Conservation (phyloP, 306 rosid species). For the Begonia fuchsioides region DNA sequence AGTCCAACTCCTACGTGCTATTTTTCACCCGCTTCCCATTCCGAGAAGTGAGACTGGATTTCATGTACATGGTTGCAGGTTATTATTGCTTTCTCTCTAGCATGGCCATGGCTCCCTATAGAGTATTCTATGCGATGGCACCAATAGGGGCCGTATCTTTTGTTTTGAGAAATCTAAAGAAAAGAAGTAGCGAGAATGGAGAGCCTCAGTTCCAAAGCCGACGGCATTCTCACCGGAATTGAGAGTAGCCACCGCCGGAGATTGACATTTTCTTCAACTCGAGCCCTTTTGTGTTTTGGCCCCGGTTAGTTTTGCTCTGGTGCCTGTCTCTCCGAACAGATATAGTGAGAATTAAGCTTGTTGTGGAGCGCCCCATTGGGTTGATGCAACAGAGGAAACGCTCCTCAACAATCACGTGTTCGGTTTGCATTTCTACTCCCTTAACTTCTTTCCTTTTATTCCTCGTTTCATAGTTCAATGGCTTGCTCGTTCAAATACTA, state of each 20-base stretch:
- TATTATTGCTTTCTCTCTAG: constrained; percentile 57
- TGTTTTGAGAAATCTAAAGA: constrained; percentile 34
- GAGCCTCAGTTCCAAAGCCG: constrained; percentile 38
- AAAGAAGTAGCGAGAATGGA: constrained; percentile 31
- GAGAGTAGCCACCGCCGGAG: constrained; percentile 4
- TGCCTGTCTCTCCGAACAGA: too few species aligned
- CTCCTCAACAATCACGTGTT: too few species aligned
- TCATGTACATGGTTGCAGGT: constrained; percentile 62
- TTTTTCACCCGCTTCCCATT: constrained; percentile 31
- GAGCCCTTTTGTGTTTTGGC: too few species aligned
- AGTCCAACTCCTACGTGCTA: constrained; percentile 43
- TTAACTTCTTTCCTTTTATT: too few species aligned
- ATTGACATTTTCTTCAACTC: too few species aligned
- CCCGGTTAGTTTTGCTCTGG: too few species aligned
- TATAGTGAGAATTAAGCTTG: too few species aligned
- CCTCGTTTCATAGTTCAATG: too few species aligned
- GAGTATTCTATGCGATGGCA: constrained; percentile 56
- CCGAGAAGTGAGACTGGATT: constrained; percentile 36
- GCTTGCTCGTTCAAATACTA: too few species aligned
- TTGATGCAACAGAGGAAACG: too few species aligned
- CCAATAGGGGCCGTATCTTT: constrained; percentile 50
- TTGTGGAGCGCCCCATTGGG: too few species aligned
- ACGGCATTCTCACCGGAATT: constrained; percentile 71
- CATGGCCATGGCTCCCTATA: constrained; percentile 61
- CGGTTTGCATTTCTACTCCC: too few species aligned